Conservation (phyloP, 257 asterid genomes). For the Solanum paucissectum region DNA sequence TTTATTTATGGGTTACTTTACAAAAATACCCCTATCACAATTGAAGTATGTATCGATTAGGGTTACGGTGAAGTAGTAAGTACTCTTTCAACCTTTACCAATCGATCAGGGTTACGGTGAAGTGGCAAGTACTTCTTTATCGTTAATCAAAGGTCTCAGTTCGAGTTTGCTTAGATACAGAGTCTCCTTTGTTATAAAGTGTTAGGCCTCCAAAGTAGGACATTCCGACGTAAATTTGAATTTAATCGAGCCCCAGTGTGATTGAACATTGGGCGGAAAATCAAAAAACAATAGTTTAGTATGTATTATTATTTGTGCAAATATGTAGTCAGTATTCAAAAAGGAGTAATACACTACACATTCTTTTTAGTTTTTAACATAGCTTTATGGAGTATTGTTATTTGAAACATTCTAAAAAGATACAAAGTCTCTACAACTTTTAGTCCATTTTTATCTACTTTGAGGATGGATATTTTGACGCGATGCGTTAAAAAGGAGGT, state of each 20-base stretch:
- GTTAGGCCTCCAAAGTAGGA: not conserved
- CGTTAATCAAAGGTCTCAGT: not conserved
- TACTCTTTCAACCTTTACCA: rapidly evolving
- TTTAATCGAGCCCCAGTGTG: not conserved
- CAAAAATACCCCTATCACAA: not conserved
- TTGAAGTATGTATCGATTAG: not conserved
- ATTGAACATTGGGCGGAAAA: too few relatives aligned
- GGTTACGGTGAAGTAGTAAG: too few relatives aligned
- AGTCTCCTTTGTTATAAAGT: not conserved
- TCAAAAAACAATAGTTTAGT: not conserved
- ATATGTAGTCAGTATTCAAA: not conserved
- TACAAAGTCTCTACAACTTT: not conserved
- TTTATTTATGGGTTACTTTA: not conserved
- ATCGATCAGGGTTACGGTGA: too few relatives aligned
- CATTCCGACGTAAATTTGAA: rapidly evolving
- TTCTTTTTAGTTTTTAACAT: not conserved
- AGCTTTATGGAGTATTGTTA: not conserved
- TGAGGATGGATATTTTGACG: not conserved
- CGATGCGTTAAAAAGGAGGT: not conserved
- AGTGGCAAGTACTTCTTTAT: not conserved
- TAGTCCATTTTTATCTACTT: not conserved
- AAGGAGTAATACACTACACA: not conserved
- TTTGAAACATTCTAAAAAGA: not conserved
- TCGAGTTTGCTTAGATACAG: not conserved
- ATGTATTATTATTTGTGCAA: not conserved